Conservation (phyloP, 2,329 filamentous ascomycete genomes). For the Calonectria crousiana region DNA sequence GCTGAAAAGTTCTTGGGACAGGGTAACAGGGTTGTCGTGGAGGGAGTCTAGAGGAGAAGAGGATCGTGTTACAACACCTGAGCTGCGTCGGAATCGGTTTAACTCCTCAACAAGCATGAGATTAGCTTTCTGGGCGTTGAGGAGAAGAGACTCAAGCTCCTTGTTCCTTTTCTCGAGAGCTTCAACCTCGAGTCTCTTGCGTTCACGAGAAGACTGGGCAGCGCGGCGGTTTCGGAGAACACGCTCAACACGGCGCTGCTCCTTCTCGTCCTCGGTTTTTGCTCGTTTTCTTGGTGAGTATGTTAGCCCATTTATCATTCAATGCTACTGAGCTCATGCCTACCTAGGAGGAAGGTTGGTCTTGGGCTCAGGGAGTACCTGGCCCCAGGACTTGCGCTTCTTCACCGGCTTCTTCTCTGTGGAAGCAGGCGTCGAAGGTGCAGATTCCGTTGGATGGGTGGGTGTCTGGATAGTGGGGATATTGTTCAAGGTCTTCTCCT, state of each 20-base stretch:
- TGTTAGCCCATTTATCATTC: conserved; percentile 40
- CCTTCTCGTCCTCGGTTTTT: conserved; percentile 99
- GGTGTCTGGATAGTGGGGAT: conserved; percentile 9
- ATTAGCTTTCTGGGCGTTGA: conserved; percentile 69
- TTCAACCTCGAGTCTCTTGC: conserved; percentile 90
- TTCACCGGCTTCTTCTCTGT: conserved; percentile 80
- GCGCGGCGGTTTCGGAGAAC: conserved; percentile 96
- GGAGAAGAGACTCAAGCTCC: conserved; percentile 74
- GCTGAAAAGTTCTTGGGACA: conserved; percentile 71
- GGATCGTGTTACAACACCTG: conserved; percentile 56
- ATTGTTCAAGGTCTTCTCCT: conserved; percentile 39
- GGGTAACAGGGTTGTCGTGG: conserved; percentile 63
- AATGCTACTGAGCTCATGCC: conserved; percentile 33
- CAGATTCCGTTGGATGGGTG: conserved; percentile 38
- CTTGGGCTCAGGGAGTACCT: conserved; percentile 95
- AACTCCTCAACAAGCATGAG: conserved; percentile 63
- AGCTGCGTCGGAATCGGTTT: conserved; percentile 59
- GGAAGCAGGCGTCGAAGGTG: conserved; percentile 37
- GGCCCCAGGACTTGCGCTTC: conserved; percentile 99
- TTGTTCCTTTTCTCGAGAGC: conserved; percentile 82
- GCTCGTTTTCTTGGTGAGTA: conserved; percentile 80
- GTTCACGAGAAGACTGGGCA: conserved; percentile 95
- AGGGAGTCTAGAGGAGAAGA: conserved; percentile 58
- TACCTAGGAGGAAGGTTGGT: conserved; percentile 94
- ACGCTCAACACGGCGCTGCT: conserved; percentile 96